These are phyloP conservation scores for Athelia sp. DNA, from an alignment of 1,284 basidiomycete species.

Conservation along the genomic window DNA sequence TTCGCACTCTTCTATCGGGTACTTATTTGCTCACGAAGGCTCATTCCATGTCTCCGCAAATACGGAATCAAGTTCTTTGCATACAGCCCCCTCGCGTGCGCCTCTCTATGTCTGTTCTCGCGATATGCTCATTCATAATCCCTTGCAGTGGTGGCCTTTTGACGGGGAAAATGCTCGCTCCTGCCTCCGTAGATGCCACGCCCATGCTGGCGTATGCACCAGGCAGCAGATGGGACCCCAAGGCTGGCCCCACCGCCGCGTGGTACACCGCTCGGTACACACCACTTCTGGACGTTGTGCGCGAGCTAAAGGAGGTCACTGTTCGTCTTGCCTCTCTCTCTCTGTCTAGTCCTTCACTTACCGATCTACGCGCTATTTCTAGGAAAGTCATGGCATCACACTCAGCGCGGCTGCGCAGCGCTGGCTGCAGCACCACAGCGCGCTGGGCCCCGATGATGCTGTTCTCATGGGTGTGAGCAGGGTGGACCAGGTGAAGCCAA, in stretches of 20 bases:
- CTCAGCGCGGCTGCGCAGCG: slow-evolving; percentile 17
- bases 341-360: background rate
- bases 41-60: slow-evolving; percentile 14
- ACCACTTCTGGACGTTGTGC: slow-evolving; percentile 6
- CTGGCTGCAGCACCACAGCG: slow-evolving; percentile 28
- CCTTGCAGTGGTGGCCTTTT: slow-evolving; percentile 7
- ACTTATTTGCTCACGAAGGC: too few relatives aligned
- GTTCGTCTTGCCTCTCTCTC: too few relatives aligned
- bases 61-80: slow-evolving; percentile 9
- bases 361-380: background rate
- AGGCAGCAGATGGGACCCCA: slow-evolving; percentile 15
- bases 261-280: slow-evolving; percentile 17
- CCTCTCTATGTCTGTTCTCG: background rate
- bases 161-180: slow-evolving; percentile 4
- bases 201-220: background rate
- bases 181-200: background rate
- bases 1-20: too few relatives aligned
- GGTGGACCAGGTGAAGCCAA: slow-evolving; percentile 18
- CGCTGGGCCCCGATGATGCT: slow-evolving; percentile 20
- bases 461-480: slow-evolving; percentile 25
- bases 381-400: slow-evolving; percentile 10
- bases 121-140: background rate
- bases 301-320: slow-evolving; percentile 7
- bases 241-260: slow-evolving; percentile 11
- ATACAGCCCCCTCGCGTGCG: slow-evolving; percentile 9